phyloP scores from a whole-genome alignment of 192 early-diverging fungal species.

The Pilaira anomala region DNA sequence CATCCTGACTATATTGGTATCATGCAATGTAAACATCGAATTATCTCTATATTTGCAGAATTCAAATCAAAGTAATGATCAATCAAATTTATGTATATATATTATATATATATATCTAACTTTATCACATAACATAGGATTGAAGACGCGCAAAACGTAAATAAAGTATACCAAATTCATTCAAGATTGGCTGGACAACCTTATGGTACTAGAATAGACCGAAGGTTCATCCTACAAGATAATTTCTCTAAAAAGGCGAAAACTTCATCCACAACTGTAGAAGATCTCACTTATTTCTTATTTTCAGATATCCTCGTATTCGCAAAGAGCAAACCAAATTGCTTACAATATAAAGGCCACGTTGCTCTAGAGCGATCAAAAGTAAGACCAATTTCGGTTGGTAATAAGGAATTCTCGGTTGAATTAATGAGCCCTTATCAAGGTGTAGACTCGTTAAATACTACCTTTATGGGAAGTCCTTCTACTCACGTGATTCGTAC shows the following conservation, averaged over 20 bases:
- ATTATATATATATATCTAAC: not conserved
- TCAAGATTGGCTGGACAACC: constrained; percentile 12
- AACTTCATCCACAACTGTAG: constrained; percentile 1
- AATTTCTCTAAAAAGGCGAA: constrained; percentile 10
- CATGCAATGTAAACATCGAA: constrained; percentile 18
- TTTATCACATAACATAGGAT: constrained; percentile 1
- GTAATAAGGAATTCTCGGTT: constrained; percentile 3
- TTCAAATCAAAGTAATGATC: constrained; percentile 20
- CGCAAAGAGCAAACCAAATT: constrained; percentile 15
- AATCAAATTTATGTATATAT: not conserved
- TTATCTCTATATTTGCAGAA: constrained; percentile 8
- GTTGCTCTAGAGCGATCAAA: constrained; percentile 11
- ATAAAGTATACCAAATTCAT: constrained; percentile 25
- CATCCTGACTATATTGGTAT: constrained; percentile 36
- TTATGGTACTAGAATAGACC: constrained; percentile 16
- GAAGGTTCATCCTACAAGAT: constrained; percentile 21
- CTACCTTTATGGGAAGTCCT: constrained; percentile 25
- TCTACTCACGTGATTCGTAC: constrained; percentile 15
- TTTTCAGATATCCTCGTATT: constrained; percentile 31
- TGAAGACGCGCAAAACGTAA: constrained; percentile 21
- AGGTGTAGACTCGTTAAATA: constrained; percentile 20
- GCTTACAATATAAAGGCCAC: constrained; percentile 28
- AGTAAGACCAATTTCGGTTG: constrained; percentile 14
- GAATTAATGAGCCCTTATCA: constrained; percentile 16
- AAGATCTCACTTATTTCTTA: constrained; percentile 22